These are phyloP conservation scores for Jaapia argillacea DNA, from an alignment of 768 basidiomycete genomes.

Conservation along the genomic window DNA sequence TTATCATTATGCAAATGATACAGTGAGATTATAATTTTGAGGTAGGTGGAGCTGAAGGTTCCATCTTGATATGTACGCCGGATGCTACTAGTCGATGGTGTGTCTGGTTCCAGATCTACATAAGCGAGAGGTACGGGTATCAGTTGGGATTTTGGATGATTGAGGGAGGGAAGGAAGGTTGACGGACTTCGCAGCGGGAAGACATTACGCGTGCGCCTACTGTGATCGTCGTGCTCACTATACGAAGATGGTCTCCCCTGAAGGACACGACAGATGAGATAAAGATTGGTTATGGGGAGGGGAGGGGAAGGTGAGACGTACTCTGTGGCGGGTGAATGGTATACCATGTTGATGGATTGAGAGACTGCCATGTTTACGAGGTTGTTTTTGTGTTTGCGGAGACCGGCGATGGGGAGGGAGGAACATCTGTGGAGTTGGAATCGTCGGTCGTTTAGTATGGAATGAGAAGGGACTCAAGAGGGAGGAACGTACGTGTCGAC, in stretches of 20 bases:
- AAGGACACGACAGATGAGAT: too few relatives aligned
- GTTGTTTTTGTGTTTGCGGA: too few relatives aligned
- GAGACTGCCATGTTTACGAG: too few relatives aligned
- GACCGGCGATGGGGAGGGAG: conserved; percentile 9
- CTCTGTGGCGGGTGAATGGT: conserved; percentile 13
- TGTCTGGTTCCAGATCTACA: conserved; percentile 30
- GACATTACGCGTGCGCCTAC: conserved; percentile 14
- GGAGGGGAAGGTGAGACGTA: too few relatives aligned
- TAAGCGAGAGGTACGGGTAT: conserved; percentile 17
- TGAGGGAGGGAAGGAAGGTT: too few relatives aligned
- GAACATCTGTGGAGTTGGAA: conserved; percentile 7
- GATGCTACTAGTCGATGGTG: conserved; percentile 31
- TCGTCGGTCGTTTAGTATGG: neutral
- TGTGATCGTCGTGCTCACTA: conserved; percentile 14
- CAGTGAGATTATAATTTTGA: neutral
- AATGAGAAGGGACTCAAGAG: neutral
- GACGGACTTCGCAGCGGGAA: conserved; percentile 13
- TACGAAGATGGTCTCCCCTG: conserved; percentile 12
- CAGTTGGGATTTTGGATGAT: too few relatives aligned
- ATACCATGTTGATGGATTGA: conserved; percentile 8
- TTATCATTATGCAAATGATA: too few relatives aligned
- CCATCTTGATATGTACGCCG: conserved; percentile 31
- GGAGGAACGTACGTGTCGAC: conserved; percentile 12
- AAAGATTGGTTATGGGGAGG: too few relatives aligned
- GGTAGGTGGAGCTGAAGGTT: too few relatives aligned